Evolutionary conservation across 2,329 filamentous ascomycete genomes (phyloP).

Genomic region (Sclerotiophoma versabilis): DNA sequence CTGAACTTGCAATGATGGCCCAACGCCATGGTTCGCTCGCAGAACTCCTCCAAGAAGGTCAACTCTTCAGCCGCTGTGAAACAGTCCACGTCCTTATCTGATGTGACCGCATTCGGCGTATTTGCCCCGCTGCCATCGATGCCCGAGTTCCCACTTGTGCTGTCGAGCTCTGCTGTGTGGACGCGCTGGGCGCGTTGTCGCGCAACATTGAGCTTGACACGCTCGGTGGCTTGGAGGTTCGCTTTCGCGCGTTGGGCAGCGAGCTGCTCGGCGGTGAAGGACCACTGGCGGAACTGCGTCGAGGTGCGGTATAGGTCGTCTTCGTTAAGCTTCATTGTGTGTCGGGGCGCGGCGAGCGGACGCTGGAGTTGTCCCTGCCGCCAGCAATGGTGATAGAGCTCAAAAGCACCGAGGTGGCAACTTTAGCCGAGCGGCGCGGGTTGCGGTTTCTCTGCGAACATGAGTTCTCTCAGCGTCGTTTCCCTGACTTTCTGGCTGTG

Average conservation of each 20-base stretch:
- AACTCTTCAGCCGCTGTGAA: slow-evolving; percentile 84
- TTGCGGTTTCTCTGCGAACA: neutral
- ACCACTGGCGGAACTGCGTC: slow-evolving; percentile 92
- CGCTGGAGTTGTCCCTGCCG: slow-evolving; percentile 10
- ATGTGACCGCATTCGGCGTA: slow-evolving; percentile 32
- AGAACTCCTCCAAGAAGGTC: slow-evolving; percentile 81
- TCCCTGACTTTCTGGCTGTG: neutral
- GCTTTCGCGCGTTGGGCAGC: slow-evolving; percentile 76
- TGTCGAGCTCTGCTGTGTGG: slow-evolving; percentile 43
- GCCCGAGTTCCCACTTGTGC: slow-evolving; percentile 23
- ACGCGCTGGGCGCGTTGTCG: slow-evolving; percentile 52
- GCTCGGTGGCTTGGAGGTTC: slow-evolving; percentile 78
- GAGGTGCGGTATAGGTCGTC: slow-evolving; percentile 90
- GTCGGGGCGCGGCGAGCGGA: slow-evolving; percentile 8
- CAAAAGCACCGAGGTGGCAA: slow-evolving; percentile 18
- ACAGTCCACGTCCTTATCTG: slow-evolving; percentile 70
- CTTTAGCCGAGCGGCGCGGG: slow-evolving; percentile 25
- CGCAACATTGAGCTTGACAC: slow-evolving; percentile 65
- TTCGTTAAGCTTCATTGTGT: slow-evolving; percentile 69
- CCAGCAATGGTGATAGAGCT: slow-evolving; percentile 5
- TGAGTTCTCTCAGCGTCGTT: neutral
- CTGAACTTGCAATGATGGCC: slow-evolving; percentile 68
- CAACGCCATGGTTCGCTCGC: slow-evolving; percentile 63
- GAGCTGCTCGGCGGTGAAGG: slow-evolving; percentile 79
- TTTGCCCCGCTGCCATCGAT: slow-evolving; percentile 45